These are phyloP conservation scores for Pyrenochaeta sp. DNA, from an alignment of 2,329 filamentous ascomycete species.

Conservation along the genomic window DNA sequence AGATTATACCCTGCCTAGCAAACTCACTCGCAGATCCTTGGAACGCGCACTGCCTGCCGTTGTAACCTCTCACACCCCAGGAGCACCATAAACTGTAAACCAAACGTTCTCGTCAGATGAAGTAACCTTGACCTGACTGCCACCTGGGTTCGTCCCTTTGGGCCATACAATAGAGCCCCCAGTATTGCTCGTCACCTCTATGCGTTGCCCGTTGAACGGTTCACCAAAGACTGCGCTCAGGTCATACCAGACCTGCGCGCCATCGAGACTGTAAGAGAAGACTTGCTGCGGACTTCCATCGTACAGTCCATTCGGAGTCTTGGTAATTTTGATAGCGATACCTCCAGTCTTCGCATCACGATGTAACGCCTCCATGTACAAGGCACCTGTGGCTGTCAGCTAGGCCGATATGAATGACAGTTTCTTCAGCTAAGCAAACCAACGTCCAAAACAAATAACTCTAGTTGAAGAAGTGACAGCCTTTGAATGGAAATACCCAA, in stretches of 20 bases:
- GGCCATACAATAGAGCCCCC: constrained; percentile 35
- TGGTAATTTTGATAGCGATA: constrained; percentile 40
- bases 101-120: constrained; percentile 31
- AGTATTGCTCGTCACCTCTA: constrained; percentile 27
- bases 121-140: constrained; percentile 29
- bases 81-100: constrained; percentile 27
- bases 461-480: not conserved
- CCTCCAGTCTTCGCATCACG: constrained; percentile 29
- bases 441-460: not conserved
- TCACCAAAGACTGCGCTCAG: constrained; percentile 36
- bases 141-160: constrained; percentile 30
- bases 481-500: not conserved
- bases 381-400: constrained; percentile 16
- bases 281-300: constrained; percentile 29
- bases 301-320: constrained; percentile 26
- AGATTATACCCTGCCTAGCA: not conserved
- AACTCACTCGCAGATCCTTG: not conserved
- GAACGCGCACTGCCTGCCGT: not conserved
- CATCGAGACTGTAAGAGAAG: constrained; percentile 35
- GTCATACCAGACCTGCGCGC: constrained; percentile 34
- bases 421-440: no score
- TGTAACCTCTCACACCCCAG: not conserved
- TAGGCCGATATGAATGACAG: not conserved
- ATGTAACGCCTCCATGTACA: constrained; percentile 29
- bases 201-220: constrained; percentile 35